These are phyloP conservation scores for Gossypium ekmanianum DNA, from an alignment of 345 rosid genomes.

Conservation along the genomic window DNA sequence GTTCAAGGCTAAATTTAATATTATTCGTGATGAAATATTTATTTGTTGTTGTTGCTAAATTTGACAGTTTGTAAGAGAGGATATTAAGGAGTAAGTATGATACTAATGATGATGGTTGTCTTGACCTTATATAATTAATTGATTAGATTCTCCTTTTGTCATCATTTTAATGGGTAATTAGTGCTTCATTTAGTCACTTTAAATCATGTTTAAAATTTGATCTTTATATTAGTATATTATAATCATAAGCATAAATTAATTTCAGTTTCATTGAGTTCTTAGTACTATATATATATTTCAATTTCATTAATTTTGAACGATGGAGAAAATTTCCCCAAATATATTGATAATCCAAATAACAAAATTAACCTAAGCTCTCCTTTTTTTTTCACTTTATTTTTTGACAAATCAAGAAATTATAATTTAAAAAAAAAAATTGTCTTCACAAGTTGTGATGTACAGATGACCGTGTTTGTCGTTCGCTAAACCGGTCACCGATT, in stretches of 20 bases:
- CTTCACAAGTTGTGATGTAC: too few relatives aligned
- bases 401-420: neutral
- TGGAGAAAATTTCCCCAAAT: neutral
- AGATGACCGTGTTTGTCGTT: too few relatives aligned
- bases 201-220: too few relatives aligned
- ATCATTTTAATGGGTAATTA: neutral
- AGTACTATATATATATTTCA: neutral
- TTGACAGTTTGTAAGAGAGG: too few relatives aligned
- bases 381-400: neutral
- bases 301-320: neutral
- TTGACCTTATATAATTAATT: neutral
- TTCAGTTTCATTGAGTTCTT: neutral
- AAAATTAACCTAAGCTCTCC: neutral
- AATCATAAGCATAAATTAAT: neutral
- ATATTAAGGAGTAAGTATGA: too few relatives aligned
- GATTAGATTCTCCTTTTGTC: neutral
- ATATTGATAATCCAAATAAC: neutral
- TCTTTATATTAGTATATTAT: too few relatives aligned
- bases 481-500: too few relatives aligned
- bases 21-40: neutral
- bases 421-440: too few relatives aligned
- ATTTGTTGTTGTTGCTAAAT: too few relatives aligned
- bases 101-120: neutral
- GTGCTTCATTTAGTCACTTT: neutral
- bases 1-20: too few relatives aligned